These are phyloP conservation scores for Blastobotrys proliferans DNA, from an alignment of 1,139 yeast genomes.

Conservation along the genomic window DNA sequence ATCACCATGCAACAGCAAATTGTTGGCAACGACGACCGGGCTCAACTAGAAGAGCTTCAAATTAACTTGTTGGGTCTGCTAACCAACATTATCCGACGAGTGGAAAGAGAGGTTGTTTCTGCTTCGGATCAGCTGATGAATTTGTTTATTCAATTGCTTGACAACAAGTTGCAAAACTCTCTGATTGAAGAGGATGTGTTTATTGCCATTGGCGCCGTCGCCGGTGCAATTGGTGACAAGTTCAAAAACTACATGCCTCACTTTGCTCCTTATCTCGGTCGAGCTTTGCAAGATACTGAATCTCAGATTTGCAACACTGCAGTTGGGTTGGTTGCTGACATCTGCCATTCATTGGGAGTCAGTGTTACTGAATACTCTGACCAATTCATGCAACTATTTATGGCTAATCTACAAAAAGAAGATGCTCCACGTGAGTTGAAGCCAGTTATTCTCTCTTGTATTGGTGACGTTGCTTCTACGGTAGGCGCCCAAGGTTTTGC, in stretches of 20 bases:
- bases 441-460: conserved; percentile 88
- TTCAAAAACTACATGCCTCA: conserved; percentile 76
- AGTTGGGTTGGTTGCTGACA: conserved; percentile 94
- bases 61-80: conserved; percentile 79
- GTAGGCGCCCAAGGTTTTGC: conserved; percentile 63
- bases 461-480: conserved; percentile 92
- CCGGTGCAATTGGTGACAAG: conserved; percentile 66
- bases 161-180: conserved; percentile 58
- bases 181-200: conserved; percentile 91
- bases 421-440: conserved; percentile 73
- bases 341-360: conserved; percentile 83
- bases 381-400: conserved; percentile 77
- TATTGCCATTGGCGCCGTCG: conserved; percentile 86
- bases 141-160: conserved; percentile 66
- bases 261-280: conserved; percentile 74
- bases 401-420: conserved; percentile 61
- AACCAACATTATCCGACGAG: conserved; percentile 83
- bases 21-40: conserved; percentile 57
- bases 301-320: conserved; percentile 83
- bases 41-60: conserved; percentile 83
- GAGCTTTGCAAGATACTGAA: conserved; percentile 77
- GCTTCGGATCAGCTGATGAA: conserved; percentile 86
- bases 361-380: conserved; percentile 69
- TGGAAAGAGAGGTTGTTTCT: conserved; percentile 57
- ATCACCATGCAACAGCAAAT: conserved; percentile 49